Conservation (phyloP, 768 basidiomycete species). For the Kwoniella europaea region DNA sequence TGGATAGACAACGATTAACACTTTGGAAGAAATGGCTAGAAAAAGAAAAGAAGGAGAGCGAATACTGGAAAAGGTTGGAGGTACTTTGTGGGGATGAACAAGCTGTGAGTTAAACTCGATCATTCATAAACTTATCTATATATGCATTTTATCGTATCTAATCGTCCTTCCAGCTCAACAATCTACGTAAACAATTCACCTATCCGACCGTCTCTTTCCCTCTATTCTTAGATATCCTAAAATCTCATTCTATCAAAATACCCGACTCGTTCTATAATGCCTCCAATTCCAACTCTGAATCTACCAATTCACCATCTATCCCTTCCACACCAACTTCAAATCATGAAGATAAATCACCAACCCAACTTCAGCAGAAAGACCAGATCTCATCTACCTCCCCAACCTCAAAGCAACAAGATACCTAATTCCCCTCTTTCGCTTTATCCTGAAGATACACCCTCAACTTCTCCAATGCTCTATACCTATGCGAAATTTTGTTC, state of each 20-base stretch:
- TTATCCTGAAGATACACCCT: conserved; percentile 55
- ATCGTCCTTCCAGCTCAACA: conserved; percentile 19
- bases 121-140: neutral
- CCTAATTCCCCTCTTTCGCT: conserved; percentile 27
- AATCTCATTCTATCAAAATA: conserved; percentile 10
- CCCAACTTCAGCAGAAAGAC: neutral
- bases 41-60: conserved; percentile 3
- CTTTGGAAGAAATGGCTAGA: conserved; percentile 42
- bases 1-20: conserved; percentile 47
- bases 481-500: conserved; percentile 71
- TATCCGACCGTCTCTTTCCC: conserved; percentile 22
- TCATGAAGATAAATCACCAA: neutral
- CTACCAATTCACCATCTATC: conserved; percentile 5
- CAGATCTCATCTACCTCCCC: neutral
- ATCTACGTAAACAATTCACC: conserved; percentile 30
- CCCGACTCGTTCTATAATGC: neutral
- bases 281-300: conserved; percentile 3
- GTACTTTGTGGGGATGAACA: conserved; percentile 17
- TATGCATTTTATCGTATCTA: neutral
- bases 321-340: conserved; percentile 5
- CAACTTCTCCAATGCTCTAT: conserved; percentile 72
- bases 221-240: conserved; percentile 13
- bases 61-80: conserved; percentile 12
- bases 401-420: neutral
- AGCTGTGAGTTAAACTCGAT: conserved; percentile 28